Evolutionary conservation across 306 rosid genomes (phyloP).

Genomic region (Castanospermum australe): DNA sequence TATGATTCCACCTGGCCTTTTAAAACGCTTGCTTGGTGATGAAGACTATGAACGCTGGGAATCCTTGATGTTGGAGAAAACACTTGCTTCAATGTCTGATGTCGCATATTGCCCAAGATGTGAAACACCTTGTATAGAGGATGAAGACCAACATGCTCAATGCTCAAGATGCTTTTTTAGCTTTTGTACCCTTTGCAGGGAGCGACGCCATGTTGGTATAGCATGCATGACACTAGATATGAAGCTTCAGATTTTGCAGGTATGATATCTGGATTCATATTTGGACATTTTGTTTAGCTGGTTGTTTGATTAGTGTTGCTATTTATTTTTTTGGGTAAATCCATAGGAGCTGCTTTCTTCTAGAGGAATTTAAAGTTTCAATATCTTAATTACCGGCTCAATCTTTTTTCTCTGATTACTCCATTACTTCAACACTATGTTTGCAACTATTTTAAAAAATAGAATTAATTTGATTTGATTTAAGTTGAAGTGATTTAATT

Average conservation of each 20-base stretch:
- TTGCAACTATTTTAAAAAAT: too few species aligned
- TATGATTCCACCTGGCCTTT: slow-evolving; percentile 71
- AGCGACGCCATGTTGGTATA: slow-evolving; percentile 83
- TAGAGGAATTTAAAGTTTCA: slow-evolving; percentile 8
- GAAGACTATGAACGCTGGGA: slow-evolving; percentile 87
- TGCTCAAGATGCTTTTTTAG: slow-evolving; percentile 79
- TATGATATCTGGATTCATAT: slow-evolving; percentile 27
- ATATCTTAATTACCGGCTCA: background rate
- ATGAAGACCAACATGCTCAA: slow-evolving; percentile 83
- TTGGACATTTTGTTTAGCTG: background rate
- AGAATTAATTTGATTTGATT: too few species aligned
- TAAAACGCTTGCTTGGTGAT: slow-evolving; percentile 65
- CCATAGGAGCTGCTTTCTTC: background rate
- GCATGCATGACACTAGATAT: slow-evolving; percentile 73
- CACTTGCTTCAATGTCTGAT: slow-evolving; percentile 85
- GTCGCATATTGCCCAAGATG: slow-evolving; percentile 83
- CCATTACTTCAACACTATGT: too few species aligned
- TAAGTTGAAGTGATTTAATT: too few species aligned
- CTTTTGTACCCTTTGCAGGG: slow-evolving; percentile 85
- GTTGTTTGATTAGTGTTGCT: background rate
- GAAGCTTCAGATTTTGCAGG: slow-evolving; percentile 74
- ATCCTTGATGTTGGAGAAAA: slow-evolving; percentile 62
- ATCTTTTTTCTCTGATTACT: slow-evolving; percentile 11
- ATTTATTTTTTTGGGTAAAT: background rate
- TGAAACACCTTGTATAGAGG: slow-evolving; percentile 86